Conservation (phyloP, 108 stramenopile genomes). For the Cyclotella atomus region DNA sequence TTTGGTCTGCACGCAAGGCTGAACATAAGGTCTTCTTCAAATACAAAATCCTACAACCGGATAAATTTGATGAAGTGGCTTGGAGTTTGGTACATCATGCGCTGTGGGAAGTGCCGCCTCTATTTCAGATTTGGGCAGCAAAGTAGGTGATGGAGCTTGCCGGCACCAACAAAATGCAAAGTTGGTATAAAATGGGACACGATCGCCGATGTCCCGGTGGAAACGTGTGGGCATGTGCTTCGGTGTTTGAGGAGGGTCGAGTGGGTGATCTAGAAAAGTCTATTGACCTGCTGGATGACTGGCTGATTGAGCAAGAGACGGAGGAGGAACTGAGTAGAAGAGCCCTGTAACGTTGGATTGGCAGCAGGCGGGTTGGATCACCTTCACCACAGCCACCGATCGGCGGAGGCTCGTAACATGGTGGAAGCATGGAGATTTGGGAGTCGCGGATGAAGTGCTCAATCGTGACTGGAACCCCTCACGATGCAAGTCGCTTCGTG, state of each 20-base stretch:
- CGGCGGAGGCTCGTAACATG: no score
- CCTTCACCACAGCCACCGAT: no score
- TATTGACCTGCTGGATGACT: conserved; percentile 3
- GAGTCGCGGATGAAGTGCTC: no score
- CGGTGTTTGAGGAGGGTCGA: neutral
- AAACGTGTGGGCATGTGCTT: conserved; percentile 10
- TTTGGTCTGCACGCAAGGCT: conserved; percentile 4
- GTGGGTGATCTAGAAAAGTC: neutral
- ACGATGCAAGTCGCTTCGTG: no score
- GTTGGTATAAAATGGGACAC: neutral
- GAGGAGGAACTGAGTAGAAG: neutral
- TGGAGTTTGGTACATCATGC: neutral
- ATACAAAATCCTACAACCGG: neutral
- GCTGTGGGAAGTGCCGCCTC: neutral
- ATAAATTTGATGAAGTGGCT: neutral
- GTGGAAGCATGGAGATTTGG: no score
- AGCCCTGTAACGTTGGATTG: no score
- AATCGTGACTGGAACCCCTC: no score
- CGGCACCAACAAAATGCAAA: neutral
- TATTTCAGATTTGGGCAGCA: conserved; percentile 16
- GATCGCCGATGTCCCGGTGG: neutral
- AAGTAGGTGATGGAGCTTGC: conserved; percentile 12
- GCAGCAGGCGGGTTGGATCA: no score
- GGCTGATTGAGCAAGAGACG: neutral
- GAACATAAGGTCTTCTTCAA: neutral